phyloP scores from a whole-genome alignment of 75 land plant species.

The Cupressus sempervirens region DNA sequence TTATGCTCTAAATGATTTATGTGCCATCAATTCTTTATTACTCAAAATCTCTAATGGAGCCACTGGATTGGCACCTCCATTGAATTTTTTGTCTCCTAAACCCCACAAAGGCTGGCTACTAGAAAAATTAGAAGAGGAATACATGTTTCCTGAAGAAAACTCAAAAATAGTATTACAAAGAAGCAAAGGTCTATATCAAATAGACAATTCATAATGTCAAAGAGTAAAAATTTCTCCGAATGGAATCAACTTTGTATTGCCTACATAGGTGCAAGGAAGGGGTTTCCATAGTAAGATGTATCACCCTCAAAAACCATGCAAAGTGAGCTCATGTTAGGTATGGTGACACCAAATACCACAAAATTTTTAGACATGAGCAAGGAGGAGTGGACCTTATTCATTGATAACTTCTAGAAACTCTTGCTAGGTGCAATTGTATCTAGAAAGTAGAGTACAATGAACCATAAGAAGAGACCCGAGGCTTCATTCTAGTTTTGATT shows the following conservation, averaged over 20 bases:
- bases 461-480: slow-evolving; percentile 21
- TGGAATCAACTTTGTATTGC: slow-evolving; percentile 1
- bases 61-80: not conserved
- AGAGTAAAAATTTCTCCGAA: not conserved
- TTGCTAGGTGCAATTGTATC: slow-evolving; percentile 13
- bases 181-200: not conserved
- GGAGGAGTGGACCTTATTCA: slow-evolving; percentile 13
- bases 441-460: not conserved
- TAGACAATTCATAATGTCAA: not conserved
- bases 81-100: slow-evolving; percentile 8
- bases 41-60: not conserved
- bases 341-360: slow-evolving; percentile 8
- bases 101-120: slow-evolving; percentile 22
- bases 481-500: slow-evolving; percentile 30
- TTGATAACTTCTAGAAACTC: slow-evolving; percentile 20
- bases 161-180: not conserved
- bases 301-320: not conserved
- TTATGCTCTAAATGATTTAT: not conserved
- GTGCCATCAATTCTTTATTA: not conserved
- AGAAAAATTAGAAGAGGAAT: slow-evolving; percentile 44
- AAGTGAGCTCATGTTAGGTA: not conserved
- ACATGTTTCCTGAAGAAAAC: not conserved
- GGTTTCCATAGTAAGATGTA: not conserved
- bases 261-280: slow-evolving; percentile 4
- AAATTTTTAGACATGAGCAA: slow-evolving; percentile 24